Conservation (phyloP, 73 alveolate genomes). For the Uronychia binucleata region DNA sequence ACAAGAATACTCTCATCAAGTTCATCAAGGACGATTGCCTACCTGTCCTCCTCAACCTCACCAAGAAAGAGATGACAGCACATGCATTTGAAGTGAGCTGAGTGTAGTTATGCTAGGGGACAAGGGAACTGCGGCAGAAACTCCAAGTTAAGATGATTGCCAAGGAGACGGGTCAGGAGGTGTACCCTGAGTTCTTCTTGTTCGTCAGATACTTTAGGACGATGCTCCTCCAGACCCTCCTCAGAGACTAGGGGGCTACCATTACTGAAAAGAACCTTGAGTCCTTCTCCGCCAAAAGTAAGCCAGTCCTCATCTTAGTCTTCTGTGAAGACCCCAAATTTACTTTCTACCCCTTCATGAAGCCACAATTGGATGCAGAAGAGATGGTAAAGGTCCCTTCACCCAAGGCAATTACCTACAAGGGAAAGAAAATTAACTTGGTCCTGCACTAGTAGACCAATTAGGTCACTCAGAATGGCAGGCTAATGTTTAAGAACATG, state of each 20-base stretch:
- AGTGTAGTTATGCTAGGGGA: not conserved
- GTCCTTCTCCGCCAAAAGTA: not conserved
- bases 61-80: not conserved
- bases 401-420: not conserved
- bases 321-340: not conserved
- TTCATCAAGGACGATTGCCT: not conserved
- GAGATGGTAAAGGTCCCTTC: not conserved
- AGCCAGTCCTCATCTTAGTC: too few species aligned
- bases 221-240: not conserved
- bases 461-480: not conserved
- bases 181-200: slow-evolving; percentile 6
- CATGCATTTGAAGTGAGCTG: not conserved
- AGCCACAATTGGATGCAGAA: not conserved
- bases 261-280: not conserved
- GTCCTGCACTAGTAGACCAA: not conserved
- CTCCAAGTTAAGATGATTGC: not conserved
- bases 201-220: slow-evolving; percentile 8
- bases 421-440: not conserved
- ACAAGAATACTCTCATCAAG: not conserved
- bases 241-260: not conserved
- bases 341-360: not conserved
- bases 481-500: not conserved
- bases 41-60: not conserved
- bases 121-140: not conserved
- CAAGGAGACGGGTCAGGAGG: not conserved